Evolutionary conservation across 306 rosid species (phyloP), one percentile per base, ranked within the genome.

Genomic region (Vicia faba): DNA sequence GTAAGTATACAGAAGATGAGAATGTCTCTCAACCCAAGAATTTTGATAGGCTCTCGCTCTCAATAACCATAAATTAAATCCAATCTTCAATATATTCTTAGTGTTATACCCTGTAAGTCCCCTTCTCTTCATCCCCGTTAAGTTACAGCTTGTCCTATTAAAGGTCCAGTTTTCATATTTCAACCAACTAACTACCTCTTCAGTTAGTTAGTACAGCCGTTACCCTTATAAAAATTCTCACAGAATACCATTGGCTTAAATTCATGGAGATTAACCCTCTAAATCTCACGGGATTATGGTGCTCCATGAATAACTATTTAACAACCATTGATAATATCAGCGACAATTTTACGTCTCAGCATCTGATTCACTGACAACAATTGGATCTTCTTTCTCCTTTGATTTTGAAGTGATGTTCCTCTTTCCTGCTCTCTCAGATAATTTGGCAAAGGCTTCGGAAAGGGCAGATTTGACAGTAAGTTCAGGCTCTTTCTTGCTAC

Each of bases 401-500:
- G 45, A 80, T 66, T 69, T 73, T n/a, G 79, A 79, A 39, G 83
- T 67, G 44, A 5, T 78, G 48, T 70, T 79, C 65, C 60, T 81
- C 72, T 72, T 83, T 55, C 80, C 76, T 69, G 81, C 73, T 86
- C 75, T 84, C 55, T 72, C 82, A 48, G 86, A 72, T 70, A 83
- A 86, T 83, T 83, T 90, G 68, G 92, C 77, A 82, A 90, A 93
- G 53, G 99, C 99, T 58, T 71, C 91, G 56, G 92, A 90, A 13
- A 93, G 81, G 59, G 99, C 95, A 15, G 92, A 88, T 71, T 86
- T 90, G 29, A 93, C 82, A 2, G 87, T 86, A 53, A 85, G 14
- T 28, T 86, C 84, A 10, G 80, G 83, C 63, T 87, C 91, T 75
- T 86, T 84, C 79, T 84, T 82, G 81, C 40, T 74, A 8, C 39